Conservation (phyloP, 2,329 filamentous ascomycete species). For the Trichoderma gracile region DNA sequence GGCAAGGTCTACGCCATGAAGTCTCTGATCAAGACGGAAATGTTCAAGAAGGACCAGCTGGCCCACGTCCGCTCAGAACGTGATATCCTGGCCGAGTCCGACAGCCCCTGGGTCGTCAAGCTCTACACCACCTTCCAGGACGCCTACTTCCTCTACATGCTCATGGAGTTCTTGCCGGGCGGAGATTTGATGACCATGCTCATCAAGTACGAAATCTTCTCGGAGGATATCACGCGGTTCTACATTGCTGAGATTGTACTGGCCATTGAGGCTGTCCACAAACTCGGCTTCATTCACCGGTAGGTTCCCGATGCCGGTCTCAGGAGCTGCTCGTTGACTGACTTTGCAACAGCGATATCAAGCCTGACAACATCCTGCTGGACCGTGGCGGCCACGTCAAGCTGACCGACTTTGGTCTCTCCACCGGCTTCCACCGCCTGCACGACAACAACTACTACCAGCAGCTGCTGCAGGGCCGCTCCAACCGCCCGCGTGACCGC, state of each 20-base stretch:
- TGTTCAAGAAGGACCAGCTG: conserved; percentile 99
- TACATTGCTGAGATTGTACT: conserved; percentile 98
- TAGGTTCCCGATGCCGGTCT: conserved; percentile 47
- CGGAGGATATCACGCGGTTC: conserved; percentile 96
- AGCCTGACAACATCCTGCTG: conserved; percentile 96
- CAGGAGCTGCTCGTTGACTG: background rate
- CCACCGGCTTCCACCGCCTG: conserved; percentile 95
- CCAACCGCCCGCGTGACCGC: conserved; percentile 73
- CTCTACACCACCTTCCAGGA: conserved; percentile 98
- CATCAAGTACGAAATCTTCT: conserved; percentile 99
- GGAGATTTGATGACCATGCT: conserved; percentile 99
- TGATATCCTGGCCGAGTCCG: conserved; percentile 97
- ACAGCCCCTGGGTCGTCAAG: conserved; percentile 99
- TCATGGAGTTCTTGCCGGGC: conserved; percentile 98
- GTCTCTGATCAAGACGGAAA: conserved; percentile 96
- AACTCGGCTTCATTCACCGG: conserved; percentile 97
- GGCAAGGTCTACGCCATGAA: conserved; percentile 98
- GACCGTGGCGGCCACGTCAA: conserved; percentile 97
- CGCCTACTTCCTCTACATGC: conserved; percentile 92
- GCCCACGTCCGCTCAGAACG: conserved; percentile 96
- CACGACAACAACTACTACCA: conserved; percentile 99
- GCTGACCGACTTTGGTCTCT: conserved; percentile 95
- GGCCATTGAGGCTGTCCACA: conserved; percentile 98
- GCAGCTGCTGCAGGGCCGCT: conserved; percentile 81
- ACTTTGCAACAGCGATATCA: conserved; percentile 74